Percentiles rank a stretch among this genome's conserved stretches.
Conservation (phyloP, 305 asterid species). For the Rubia tinctorum region DNA sequence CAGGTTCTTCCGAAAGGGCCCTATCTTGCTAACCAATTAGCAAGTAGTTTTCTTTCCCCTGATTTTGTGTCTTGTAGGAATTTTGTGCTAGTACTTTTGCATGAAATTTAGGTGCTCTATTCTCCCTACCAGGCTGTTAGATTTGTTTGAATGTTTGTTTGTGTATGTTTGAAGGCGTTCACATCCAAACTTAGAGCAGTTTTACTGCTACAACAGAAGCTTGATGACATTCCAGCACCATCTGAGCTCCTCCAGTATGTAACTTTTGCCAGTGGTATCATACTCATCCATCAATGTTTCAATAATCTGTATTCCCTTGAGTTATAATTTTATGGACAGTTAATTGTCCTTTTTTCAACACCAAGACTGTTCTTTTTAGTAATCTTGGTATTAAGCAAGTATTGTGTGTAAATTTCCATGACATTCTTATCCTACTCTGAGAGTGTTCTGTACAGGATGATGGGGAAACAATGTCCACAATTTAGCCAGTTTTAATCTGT, state of each 20-base stretch:
- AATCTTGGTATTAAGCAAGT: neutral
- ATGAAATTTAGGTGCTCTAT: neutral
- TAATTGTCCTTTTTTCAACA: neutral
- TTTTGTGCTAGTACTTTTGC: neutral
- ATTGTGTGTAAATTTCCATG: neutral
- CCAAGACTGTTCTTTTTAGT: too few relatives aligned
- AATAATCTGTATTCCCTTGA: neutral
- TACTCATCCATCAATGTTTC: neutral
- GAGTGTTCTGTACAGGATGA: neutral
- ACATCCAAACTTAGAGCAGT: slow-evolving; percentile 52
- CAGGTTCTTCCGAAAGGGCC: neutral
- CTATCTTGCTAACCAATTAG: neutral
- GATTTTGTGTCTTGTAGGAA: neutral
- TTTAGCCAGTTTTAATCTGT: neutral
- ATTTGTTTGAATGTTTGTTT: too few relatives aligned
- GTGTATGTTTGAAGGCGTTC: neutral
- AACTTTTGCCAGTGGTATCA: neutral
- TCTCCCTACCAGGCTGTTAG: neutral
- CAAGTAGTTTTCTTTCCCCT: neutral
- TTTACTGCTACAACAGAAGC: slow-evolving; percentile 51
- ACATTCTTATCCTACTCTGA: neutral
- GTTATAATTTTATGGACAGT: neutral
- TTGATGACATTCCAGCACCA: slow-evolving; percentile 64
- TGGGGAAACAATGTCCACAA: neutral
- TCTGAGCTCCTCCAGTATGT: slow-evolving; percentile 83